A percentile compares a stretch with the other conserved stretches of the same genome.
Evolutionary conservation across 2,329 filamentous ascomycete genomes (phyloP).

Genomic region (Claviceps arundinis): DNA sequence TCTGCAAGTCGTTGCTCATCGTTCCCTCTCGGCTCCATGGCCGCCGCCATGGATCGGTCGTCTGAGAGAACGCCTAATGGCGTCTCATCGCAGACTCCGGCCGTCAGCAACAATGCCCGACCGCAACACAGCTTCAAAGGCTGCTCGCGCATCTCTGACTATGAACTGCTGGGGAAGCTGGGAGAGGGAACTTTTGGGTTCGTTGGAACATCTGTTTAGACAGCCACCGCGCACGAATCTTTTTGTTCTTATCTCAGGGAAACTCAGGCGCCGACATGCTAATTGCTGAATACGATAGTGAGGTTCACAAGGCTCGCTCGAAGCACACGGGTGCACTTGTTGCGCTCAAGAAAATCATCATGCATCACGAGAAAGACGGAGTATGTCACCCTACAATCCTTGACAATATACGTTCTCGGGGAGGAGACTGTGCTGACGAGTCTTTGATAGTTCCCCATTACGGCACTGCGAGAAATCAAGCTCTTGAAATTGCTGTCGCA

Average conservation of each 20-base stretch:
- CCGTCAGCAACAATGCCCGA: constrained; percentile 40
- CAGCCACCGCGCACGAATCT: neutral
- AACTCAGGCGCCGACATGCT: neutral
- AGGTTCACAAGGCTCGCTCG: constrained; percentile 82
- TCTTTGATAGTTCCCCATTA: constrained; percentile 73
- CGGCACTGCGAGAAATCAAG: constrained; percentile 93
- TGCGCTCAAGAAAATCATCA: constrained; percentile 95
- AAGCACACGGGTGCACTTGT: constrained; percentile 62
- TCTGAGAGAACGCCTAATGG: constrained; percentile 22
- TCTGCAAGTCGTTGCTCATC: neutral
- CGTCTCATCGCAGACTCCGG: constrained; percentile 42
- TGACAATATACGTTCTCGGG: neutral
- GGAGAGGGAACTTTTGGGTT: constrained; percentile 93
- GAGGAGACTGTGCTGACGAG: neutral
- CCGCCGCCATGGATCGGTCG: constrained; percentile 16
- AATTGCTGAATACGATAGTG: constrained; percentile 30
- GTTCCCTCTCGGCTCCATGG: neutral
- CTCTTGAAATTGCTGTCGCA: constrained; percentile 91
- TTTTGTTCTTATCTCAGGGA: neutral
- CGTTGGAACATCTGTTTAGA: constrained; percentile 14
- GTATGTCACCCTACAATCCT: constrained; percentile 30
- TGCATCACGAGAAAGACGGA: constrained; percentile 98
- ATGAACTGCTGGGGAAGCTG: constrained; percentile 69
- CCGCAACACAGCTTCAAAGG: constrained; percentile 56
- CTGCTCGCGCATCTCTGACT: constrained; percentile 71